Evolutionary conservation across 306 rosid genomes (phyloP).

Genomic region (Glycine tomentella): DNA sequence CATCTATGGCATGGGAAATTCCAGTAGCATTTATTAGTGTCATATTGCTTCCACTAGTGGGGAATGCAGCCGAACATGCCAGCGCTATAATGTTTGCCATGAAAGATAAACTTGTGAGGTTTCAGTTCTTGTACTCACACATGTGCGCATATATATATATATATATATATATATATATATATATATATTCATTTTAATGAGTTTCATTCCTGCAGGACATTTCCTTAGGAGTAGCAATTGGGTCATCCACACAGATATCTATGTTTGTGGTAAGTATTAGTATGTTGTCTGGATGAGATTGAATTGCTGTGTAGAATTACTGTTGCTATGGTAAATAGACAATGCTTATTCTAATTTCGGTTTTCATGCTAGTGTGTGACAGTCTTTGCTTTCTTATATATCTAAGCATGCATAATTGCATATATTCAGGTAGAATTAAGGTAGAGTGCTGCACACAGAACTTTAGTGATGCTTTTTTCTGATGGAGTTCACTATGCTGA

Average conservation of each 20-base stretch:
- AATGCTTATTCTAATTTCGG: constrained; percentile 15
- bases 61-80: constrained; percentile 95
- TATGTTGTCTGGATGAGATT: constrained; percentile 20
- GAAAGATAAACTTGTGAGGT: constrained; percentile 89
- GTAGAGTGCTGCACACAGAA: not conserved
- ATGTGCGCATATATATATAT: too few relatives aligned
- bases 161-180: not conserved
- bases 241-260: constrained; percentile 84
- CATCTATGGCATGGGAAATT: constrained; percentile 66
- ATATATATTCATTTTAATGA: constrained; percentile 18
- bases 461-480: not conserved
- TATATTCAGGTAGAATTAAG: too few relatives aligned
- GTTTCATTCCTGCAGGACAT: constrained; percentile 66
- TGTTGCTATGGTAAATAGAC: constrained; percentile 24
- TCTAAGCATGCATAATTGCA: constrained; percentile 1
- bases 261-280: constrained; percentile 74
- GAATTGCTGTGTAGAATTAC: not conserved
- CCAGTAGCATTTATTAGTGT: constrained; percentile 82
- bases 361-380: not conserved
- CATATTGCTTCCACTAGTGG: constrained; percentile 84
- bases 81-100: constrained; percentile 88
- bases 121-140: constrained; percentile 17
- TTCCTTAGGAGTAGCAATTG: constrained; percentile 84
- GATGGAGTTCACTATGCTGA: not conserved
- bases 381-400: not conserved